These are phyloP conservation scores for Cercospora brassicicola DNA, from an alignment of 2,329 filamentous ascomycete genomes.

Conservation along the genomic window DNA sequence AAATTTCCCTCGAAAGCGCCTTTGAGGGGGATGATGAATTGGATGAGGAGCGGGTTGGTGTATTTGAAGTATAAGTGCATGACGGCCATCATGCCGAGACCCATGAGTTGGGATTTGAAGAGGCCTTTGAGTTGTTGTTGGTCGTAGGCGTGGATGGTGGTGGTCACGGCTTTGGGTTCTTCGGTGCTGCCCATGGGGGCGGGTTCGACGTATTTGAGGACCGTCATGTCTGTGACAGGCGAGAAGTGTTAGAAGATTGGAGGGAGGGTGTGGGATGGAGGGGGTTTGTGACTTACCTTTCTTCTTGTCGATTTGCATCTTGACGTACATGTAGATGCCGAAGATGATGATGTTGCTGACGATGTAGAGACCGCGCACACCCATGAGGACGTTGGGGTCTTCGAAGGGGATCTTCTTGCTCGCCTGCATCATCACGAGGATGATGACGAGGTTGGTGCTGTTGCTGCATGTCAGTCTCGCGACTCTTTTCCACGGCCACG, in stretches of 20 bases:
- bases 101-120: constrained; percentile 92
- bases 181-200: constrained; percentile 89
- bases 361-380: constrained; percentile 65
- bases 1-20: constrained; percentile 91
- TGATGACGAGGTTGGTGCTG: constrained; percentile 91
- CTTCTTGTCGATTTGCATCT: constrained; percentile 87
- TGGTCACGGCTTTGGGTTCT: constrained; percentile 93
- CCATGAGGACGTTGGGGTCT: constrained; percentile 69
- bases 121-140: constrained; percentile 76
- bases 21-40: constrained; percentile 98
- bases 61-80: constrained; percentile 99
- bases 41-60: constrained; percentile 97
- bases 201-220: constrained; percentile 97
- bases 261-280: too few species aligned
- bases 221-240: constrained; percentile 73
- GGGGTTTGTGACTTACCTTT: constrained; percentile 66
- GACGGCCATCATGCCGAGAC: constrained; percentile 94
- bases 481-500: too few species aligned
- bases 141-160: constrained; percentile 95
- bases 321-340: constrained; percentile 79
- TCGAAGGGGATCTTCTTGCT: constrained; percentile 95
- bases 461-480: constrained; percentile 14
- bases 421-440: constrained; percentile 97
- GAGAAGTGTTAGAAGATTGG: background rate
- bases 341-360: constrained; percentile 80